These are phyloP conservation scores for Nannochloropsis gaditana DNA, from an alignment of 108 stramenopile genomes.

Conservation along the genomic window DNA sequence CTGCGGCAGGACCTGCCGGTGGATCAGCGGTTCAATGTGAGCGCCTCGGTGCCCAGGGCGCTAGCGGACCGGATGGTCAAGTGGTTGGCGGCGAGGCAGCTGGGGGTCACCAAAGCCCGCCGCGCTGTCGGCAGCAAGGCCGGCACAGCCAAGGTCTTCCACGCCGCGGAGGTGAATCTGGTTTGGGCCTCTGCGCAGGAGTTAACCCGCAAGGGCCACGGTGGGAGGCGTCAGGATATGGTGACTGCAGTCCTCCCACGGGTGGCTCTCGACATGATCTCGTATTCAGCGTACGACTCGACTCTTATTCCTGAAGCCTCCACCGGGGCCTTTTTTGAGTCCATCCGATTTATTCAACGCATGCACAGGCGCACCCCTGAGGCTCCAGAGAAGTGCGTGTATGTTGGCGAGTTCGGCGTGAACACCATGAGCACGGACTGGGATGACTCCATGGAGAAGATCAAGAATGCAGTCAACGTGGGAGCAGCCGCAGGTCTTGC, in stretches of 20 bases:
- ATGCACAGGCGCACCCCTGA: background rate
- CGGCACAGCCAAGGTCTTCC: background rate
- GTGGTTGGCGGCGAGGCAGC: background rate
- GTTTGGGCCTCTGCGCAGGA: background rate
- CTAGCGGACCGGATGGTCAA: background rate
- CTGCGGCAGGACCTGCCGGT: slow-evolving; percentile 4
- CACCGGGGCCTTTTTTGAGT: background rate
- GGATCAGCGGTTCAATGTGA: background rate
- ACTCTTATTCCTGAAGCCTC: slow-evolving; percentile 1
- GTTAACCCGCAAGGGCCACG: background rate
- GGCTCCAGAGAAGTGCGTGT: background rate
- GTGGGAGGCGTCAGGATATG: background rate
- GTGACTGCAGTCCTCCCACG: background rate
- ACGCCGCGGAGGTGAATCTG: background rate
- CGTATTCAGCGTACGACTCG: slow-evolving; percentile 1
- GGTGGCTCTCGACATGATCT: slow-evolving; percentile 11
- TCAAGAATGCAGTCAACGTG: background rate
- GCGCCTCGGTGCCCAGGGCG: background rate
- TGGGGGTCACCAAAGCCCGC: background rate
- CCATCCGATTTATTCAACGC: background rate
- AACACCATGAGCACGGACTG: slow-evolving; percentile 15
- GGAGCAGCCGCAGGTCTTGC: background rate
- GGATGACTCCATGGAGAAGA: slow-evolving; percentile 10
- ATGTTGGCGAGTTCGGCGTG: background rate
- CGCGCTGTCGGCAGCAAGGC: background rate